Evolutionary conservation across 2,329 filamentous ascomycete genomes (phyloP), one percentile per base, ranked within the genome.

Genomic region (Colletotrichum falcatum): DNA sequence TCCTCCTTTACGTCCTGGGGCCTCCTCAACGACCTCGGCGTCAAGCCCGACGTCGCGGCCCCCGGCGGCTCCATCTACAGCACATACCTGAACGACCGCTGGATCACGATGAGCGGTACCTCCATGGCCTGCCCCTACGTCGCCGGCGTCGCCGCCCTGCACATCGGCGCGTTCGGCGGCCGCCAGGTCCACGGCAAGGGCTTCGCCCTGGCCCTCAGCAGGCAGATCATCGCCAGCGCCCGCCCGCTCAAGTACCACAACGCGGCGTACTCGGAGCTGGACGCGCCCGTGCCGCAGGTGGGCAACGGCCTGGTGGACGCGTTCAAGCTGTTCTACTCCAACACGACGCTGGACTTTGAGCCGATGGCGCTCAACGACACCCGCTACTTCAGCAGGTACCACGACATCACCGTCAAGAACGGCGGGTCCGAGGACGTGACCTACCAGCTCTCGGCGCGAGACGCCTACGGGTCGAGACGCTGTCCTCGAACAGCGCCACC

Each of bases 81-180:
- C 23, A 84, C 83, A 1, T 85, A 80, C 55, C 80, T 81, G 8
- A 75, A 83, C 30, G 78, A 80, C 35, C 72, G 72, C 8, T 78
- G 78, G 63, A 79, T 78, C 5, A 78, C 85, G 9, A 77, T 83
- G 42, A 83, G 80, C 61, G 85, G 85, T 54, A 87, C 85, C 0
- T 85, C 83, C 2, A 86, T 87, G 85, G 81, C 84, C 5, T 80
- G 80, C 56, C 84, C 84, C 1, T 84, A 83, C 65, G 78, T 84
- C 8, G 84, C 84, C 30, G 84, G 83, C 35, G 77, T 82, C 33
- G 79, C 80, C 2, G 80, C 80, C 23, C 75, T 82, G 20, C 81
- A 79, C 54, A 77, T 81, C 60, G 71, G 77, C 9, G 75, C 73
- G 14, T 72, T 77, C 44, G 80, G 80, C 16, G 79, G 80, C 5